These are phyloP conservation scores for Acephala macrosclerotiorum DNA, from an alignment of 2,329 filamentous ascomycete genomes.

Conservation along the genomic window DNA sequence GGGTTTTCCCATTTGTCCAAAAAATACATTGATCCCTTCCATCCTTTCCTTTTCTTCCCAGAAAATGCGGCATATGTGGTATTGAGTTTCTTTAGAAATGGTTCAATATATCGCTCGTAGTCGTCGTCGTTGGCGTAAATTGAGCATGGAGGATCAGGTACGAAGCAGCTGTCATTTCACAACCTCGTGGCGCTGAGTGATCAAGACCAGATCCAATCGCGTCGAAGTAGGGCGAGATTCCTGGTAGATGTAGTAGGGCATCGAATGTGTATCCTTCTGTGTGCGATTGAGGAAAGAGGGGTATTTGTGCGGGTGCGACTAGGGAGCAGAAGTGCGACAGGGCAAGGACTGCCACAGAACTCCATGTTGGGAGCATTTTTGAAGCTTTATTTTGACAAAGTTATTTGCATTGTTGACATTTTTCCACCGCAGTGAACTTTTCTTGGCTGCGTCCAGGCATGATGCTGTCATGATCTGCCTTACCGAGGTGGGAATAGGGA, in stretches of 20 bases:
- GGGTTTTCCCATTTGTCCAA: slow-evolving; percentile 41
- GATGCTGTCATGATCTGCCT: background rate
- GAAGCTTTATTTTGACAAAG: background rate
- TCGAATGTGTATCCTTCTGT: slow-evolving; percentile 55
- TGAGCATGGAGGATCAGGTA: slow-evolving; percentile 65
- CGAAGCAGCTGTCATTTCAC: slow-evolving; percentile 57
- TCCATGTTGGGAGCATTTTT: slow-evolving; percentile 2
- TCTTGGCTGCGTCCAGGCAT: background rate
- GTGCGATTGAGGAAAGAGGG: slow-evolving; percentile 35
- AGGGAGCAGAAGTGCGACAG: slow-evolving; percentile 8
- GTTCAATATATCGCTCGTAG: slow-evolving; percentile 59
- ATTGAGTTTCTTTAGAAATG: slow-evolving; percentile 63
- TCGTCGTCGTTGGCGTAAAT: slow-evolving; percentile 68
- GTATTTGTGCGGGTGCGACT: slow-evolving; percentile 20
- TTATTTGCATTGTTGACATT: background rate
- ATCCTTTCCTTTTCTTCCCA: slow-evolving; percentile 35
- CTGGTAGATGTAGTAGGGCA: slow-evolving; percentile 60
- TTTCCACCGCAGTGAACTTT: background rate
- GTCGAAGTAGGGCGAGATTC: slow-evolving; percentile 65
- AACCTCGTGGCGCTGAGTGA: slow-evolving; percentile 58
- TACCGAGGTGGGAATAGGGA: no score
- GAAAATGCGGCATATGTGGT: slow-evolving; percentile 49
- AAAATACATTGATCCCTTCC: slow-evolving; percentile 38
- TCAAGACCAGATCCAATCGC: slow-evolving; percentile 45
- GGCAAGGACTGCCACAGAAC: background rate